These are phyloP conservation scores for Eimeria brunetti DNA, from an alignment of 169 alveolate species.

Conservation along the genomic window DNA sequence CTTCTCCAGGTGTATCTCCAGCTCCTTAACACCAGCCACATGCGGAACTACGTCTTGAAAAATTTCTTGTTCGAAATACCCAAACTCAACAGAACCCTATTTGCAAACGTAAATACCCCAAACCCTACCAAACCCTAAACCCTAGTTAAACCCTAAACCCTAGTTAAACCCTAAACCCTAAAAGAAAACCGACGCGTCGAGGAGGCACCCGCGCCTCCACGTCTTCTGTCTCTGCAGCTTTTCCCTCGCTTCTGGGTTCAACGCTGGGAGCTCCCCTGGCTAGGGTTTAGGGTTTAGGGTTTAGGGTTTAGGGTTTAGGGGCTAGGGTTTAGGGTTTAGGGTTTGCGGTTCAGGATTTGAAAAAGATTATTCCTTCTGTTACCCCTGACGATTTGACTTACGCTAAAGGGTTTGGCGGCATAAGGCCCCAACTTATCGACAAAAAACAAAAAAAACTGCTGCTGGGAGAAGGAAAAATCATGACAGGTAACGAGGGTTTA, in stretches of 20 bases:
- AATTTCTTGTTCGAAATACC: conserved; percentile 91
- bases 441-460: conserved; percentile 87
- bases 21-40: conserved; percentile 85
- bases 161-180: neutral
- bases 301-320: conserved; percentile 12
- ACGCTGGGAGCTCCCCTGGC: too few species aligned
- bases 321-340: conserved; percentile 14
- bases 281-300: neutral
- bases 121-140: neutral
- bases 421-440: conserved; percentile 91
- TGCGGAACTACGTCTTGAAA: conserved; percentile 87
- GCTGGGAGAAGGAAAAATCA: conserved; percentile 90
- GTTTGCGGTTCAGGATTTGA: conserved; percentile 83
- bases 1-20: conserved; percentile 87
- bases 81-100: conserved; percentile 84
- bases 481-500: too few species aligned
- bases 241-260: too few species aligned
- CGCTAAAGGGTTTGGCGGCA: conserved; percentile 92
- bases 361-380: conserved; percentile 89
- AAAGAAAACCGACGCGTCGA: neutral
- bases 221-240: too few species aligned
- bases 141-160: conserved; percentile 16
- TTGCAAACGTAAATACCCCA: conserved; percentile 82
- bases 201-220: neutral
- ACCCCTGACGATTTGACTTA: conserved; percentile 86